Evolutionary conservation across 192 early-diverging fungal genomes (phyloP), one percentile per base, ranked within the genome.

Genomic region (Mortierella hygrophila): DNA sequence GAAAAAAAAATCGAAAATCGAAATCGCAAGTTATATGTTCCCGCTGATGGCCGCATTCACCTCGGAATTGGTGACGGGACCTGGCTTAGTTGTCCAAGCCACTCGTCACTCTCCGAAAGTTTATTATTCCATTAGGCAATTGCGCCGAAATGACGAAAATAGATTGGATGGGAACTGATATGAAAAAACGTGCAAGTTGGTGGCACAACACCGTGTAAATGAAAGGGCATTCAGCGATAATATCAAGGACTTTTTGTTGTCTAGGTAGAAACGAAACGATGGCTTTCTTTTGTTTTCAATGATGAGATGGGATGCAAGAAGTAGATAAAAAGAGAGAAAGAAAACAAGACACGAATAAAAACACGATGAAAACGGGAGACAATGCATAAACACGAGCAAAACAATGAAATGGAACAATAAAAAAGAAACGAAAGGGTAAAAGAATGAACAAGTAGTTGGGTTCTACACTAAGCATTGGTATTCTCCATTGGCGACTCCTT

Each of bases 341-440:
- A 78, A 78, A 40, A 26, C 47, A 70, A 41, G 54, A 44, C 2
- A 77, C 65, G 26, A 46, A 69, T 52, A 70, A 76, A 77, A 75
- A 10, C 2, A 57, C 55, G 55, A 57, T 57, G 55, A 32, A 32
- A 65, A 32, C 4, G 26, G 26, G 11, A 13, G 26, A 65, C 60
- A 65, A 65, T 65, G 60, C 60, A 32, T 65, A 32, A 65, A 32
- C 26, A 57, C n/a, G 16, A 52, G 49, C 49, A 18, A 52, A 52
- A 52, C 20, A 70, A 46, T 32, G 70, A 32, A 65, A 11, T 0
- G 26, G 26, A 26, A 18, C 55, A n/a, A 46, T 13, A 13, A 26
- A 26, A 21, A 42, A 44, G 1, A 37, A 42, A 13, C 11, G 32
- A 37, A 29, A 35, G 15, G 6, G 47, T 32, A 44, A 52, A 20